Percentiles rank a stretch among this genome's conserved stretches.
Conservation (phyloP, 106 monocot genomes). For the Dendrobium officinale region DNA sequence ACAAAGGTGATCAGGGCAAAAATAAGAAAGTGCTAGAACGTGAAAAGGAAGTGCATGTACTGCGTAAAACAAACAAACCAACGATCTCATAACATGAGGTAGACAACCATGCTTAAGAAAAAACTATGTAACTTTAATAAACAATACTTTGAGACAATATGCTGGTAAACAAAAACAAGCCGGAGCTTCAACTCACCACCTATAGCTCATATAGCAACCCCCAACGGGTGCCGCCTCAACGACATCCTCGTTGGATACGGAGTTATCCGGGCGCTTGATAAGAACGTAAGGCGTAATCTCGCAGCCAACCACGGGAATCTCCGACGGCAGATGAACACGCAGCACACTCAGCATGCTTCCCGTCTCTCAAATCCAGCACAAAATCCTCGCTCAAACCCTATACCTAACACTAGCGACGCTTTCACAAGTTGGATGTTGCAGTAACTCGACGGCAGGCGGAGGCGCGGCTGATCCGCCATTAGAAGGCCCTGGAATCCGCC, state of each 20-base stretch:
- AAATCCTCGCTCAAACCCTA: slow-evolving; percentile 11
- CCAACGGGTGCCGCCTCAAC: slow-evolving; percentile 38
- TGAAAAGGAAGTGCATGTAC: not conserved
- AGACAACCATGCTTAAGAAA: not conserved
- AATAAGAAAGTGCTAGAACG: not conserved
- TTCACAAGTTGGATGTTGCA: not conserved
- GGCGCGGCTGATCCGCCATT: slow-evolving; percentile 29
- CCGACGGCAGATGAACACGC: slow-evolving; percentile 61
- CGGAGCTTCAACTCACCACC: slow-evolving; percentile 38
- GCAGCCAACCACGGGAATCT: slow-evolving; percentile 74
- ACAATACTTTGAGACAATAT: not conserved
- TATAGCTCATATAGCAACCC: slow-evolving; percentile 57
- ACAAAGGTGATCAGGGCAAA: not conserved
- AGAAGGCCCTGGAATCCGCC: slow-evolving; percentile 22
- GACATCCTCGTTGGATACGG: slow-evolving; percentile 40
- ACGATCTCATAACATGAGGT: not conserved
- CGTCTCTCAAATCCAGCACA: not conserved
- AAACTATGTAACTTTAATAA: not conserved
- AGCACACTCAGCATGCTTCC: slow-evolving; percentile 69
- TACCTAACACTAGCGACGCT: not conserved
- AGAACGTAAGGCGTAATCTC: slow-evolving; percentile 81
- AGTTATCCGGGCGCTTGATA: slow-evolving; percentile 34
- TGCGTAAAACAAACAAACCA: not conserved
- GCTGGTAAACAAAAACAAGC: not conserved
- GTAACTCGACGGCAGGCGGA: not conserved